These are phyloP conservation scores for Pseudocercospora musae DNA, from an alignment of 2,329 filamentous ascomycete species.

Conservation along the genomic window DNA sequence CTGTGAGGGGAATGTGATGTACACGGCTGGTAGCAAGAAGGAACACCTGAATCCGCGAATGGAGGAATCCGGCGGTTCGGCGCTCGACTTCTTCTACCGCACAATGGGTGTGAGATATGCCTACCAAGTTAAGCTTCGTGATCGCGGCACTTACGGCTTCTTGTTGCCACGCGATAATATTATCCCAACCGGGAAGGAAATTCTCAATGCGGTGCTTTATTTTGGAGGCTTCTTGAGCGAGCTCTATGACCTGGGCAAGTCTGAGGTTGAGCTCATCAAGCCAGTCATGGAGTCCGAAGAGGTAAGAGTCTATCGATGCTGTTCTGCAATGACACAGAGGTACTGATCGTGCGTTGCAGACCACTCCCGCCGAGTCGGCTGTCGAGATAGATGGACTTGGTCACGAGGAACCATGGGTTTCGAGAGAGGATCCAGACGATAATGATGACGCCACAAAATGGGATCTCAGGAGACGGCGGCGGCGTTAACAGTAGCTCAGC, in stretches of 20 bases:
- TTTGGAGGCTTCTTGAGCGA: slow-evolving; percentile 74
- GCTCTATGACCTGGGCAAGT: slow-evolving; percentile 32
- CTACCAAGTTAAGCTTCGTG: slow-evolving; percentile 90
- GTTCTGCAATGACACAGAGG: neutral
- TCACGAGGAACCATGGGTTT: slow-evolving; percentile 6
- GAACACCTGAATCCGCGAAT: slow-evolving; percentile 51
- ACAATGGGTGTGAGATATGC: slow-evolving; percentile 77
- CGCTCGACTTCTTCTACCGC: slow-evolving; percentile 94
- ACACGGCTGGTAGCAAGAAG: slow-evolving; percentile 32
- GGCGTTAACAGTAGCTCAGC: slow-evolving; percentile 2
- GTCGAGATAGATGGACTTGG: neutral
- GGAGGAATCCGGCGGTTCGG: slow-evolving; percentile 76
- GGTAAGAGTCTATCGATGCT: neutral
- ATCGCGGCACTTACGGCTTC: slow-evolving; percentile 93
- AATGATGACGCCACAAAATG: slow-evolving; percentile 11
- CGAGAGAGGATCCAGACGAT: slow-evolving; percentile 15
- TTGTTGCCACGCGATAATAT: slow-evolving; percentile 71
- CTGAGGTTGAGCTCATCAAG: slow-evolving; percentile 11
- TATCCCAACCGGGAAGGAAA: slow-evolving; percentile 60
- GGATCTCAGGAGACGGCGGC: slow-evolving; percentile 20
- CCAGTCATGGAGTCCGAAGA: slow-evolving; percentile 5
- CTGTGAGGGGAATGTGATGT: slow-evolving; percentile 71
- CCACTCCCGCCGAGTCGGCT: neutral
- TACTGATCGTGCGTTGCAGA: neutral
- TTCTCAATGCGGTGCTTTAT: slow-evolving; percentile 77